Conservation (phyloP, 164 flowering plant genomes). For the Dillenia turbinata region DNA sequence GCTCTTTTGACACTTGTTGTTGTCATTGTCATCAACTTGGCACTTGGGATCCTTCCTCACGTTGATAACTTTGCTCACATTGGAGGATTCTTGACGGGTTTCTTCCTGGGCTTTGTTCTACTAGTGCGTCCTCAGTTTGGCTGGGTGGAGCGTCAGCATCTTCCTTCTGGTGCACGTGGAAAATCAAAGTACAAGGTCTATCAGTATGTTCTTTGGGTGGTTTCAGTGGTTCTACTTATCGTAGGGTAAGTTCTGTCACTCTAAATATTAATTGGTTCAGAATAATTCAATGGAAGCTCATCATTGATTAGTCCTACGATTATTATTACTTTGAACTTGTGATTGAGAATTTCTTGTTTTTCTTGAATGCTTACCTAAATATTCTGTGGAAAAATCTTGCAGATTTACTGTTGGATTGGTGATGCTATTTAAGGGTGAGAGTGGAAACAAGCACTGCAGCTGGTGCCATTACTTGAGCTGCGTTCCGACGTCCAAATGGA, state of each 20-base stretch:
- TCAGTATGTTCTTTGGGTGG: constrained; percentile 55
- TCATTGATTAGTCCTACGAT: too few relatives aligned
- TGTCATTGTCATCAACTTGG: constrained; percentile 63
- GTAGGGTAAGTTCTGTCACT: constrained; percentile 46
- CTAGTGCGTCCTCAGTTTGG: constrained; percentile 74
- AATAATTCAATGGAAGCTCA: too few relatives aligned
- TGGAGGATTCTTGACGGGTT: constrained; percentile 81
- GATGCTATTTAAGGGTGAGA: constrained; percentile 71
- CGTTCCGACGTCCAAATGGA: constrained; percentile 75
- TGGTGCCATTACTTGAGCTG: constrained; percentile 87
- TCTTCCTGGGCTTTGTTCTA: constrained; percentile 74
- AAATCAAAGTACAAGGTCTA: constrained; percentile 62
- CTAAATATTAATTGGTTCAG: background rate
- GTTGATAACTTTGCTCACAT: constrained; percentile 82
- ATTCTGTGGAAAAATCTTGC: constrained; percentile 12
- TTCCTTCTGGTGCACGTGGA: constrained; percentile 33
- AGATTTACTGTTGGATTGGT: constrained; percentile 60
- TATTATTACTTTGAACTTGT: too few relatives aligned
- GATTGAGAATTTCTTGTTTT: too few relatives aligned
- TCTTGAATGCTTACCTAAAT: too few relatives aligned
- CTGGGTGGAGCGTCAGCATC: constrained; percentile 55
- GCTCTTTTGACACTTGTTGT: constrained; percentile 66
- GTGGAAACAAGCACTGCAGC: constrained; percentile 60
- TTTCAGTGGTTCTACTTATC: constrained; percentile 47
- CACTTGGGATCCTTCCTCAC: constrained; percentile 73